Evolutionary conservation across 2,329 filamentous ascomycete genomes (phyloP), one percentile per base, ranked within the genome.

Genomic region (Trichoderma arundinaceum): DNA sequence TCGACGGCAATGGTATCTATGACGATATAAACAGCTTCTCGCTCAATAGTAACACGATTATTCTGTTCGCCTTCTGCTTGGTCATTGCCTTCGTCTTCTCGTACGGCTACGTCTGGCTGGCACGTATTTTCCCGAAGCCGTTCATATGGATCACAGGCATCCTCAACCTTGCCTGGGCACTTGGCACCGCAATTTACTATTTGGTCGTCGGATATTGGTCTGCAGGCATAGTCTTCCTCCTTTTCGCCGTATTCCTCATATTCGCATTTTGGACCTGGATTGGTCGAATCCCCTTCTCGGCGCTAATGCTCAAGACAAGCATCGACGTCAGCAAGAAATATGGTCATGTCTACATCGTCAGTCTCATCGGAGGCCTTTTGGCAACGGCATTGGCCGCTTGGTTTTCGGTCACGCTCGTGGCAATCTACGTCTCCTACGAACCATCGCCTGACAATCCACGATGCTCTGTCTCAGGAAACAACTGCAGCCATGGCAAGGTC

Each of bases 121-220:
- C 92, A 7, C 87, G 92, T 64, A 79, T 86, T 53, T 94, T 94
- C 70, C 93, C 94, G 3, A 96, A 95, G 79, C 87, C 92, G 74
- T 93, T 97, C 71, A 96, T 97, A 75, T 97, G 92, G 92, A 86
- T 93, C 44, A 96, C 93, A 0, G 92, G 92, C 12, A 94, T 97
- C 59, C 82, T 96, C 65, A 96, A 97, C 77, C 90, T 97, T 72
- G 80, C 90, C 63, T 90, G 92, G 71, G 92, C 92, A 0, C 81
- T 97, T n/a, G 94, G 86, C 1, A 96, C 92, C 0, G 92, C 92
- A 9, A 88, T 94, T 60, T 96, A 93, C 78, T 96, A 96, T 82
- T 86, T 97, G 51, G 88, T 84, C 67, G 83, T 87, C 49, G 85
- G 85, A 65, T 92, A 94, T 75, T 97, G 88, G 79, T 90, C 89